Evolutionary conservation across 495 filamentous ascomycete genomes (phyloP), one percentile per base, ranked within the genome.

Genomic region (Sporormia fimetaria): DNA sequence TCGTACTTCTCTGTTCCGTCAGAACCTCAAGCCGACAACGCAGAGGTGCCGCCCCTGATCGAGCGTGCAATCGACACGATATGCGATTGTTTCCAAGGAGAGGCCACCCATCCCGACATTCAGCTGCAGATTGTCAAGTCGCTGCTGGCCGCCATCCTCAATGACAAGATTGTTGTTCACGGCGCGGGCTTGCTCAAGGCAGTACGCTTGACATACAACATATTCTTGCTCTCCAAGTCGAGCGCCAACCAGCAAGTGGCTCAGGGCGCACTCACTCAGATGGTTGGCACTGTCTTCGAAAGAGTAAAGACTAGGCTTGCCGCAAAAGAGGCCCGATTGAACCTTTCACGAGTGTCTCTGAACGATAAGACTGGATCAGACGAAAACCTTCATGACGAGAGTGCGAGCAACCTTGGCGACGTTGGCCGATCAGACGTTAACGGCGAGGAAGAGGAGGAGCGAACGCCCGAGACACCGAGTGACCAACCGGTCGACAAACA

Each of bases 61-160:
- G 92, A 99, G 60, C 76, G 87, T 48, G 92, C 92, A 31, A 99
- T 99, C 52, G 92, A 99, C 62, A 94, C 88, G 25, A 96, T 99
- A 63, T 96, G 92, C 69, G 88, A 96, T 56, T 99, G 92, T 58
- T 99, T 96, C 51, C 85, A 95, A 52, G 87, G 90, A 46, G 92
- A 99, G 61, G 81, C 80, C 3, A 96, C 92, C 0, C 77, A 78
- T 8, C 72, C 80, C 36, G 85, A 94, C 52, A 80, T 94, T 20
- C 90, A 99, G 59, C 71, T 95, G 50, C 92, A 99, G 62, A 99
- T 99, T 51, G 83, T 99, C 57, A 94, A 95, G 63, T 94, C 90
- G 0, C 66, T 99, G 41, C 68, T 99, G 18, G 87, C 92, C 14
- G 92, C 92, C 2, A 88, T 99, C 5, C 60, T 96, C 52, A 96